Base-by-base conservation (phyloP, 176 grass and related monocot species). In the Lolium rigidum region DNA sequence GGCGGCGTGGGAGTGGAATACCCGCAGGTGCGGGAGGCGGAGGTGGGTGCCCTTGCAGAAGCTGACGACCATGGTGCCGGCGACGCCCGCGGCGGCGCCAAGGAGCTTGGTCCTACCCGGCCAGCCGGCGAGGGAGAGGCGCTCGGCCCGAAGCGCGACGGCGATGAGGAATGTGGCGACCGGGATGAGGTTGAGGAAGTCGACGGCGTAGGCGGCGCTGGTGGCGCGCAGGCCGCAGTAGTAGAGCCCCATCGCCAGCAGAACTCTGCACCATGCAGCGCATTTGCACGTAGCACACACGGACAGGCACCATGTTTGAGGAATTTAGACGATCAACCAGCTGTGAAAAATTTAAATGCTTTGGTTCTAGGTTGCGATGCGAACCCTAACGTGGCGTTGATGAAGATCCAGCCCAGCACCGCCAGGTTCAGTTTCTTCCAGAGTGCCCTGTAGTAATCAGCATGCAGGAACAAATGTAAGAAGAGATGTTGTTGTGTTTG, bases 121-220 rank as follows among this genome's bases (percentile, higher is more conserved):
- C 6, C 64, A 38, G 26, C 1, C 1, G 28, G 14, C 2, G 11
- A 67, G 64, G 28, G 28, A 31, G 9, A 67, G 6, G 25, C 64
- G 25, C 28, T 67, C 64, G 2, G 26, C 28, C 6, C 64, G 5
- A 28, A 67, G 64, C 28, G 2, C 26, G 64, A 37, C 64, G 14
- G 64, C 64, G 64, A 67, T 66, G 63, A 66, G 7, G 50, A 92
- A 92, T 26, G 90, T 92, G 0, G 84, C 71, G 6, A 78, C n/a
- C 4, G 90, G 90, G 68, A 84, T 79, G 3, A 92, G 77, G 43
- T 92, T 92, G 2, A 89, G 54, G 74, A 92, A 86, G 37, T 68
- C 38, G 60, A 86, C 52, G 51, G 80, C 48, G 69, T 86, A 87
- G 21, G 80, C 70, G 2, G 90, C 60, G 14, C 4, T 84, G 0